Percentiles rank a stretch among this genome's conserved stretches.
phyloP scores from a whole-genome alignment of 768 basidiomycete species.

The Kwoniella dendrophila region DNA sequence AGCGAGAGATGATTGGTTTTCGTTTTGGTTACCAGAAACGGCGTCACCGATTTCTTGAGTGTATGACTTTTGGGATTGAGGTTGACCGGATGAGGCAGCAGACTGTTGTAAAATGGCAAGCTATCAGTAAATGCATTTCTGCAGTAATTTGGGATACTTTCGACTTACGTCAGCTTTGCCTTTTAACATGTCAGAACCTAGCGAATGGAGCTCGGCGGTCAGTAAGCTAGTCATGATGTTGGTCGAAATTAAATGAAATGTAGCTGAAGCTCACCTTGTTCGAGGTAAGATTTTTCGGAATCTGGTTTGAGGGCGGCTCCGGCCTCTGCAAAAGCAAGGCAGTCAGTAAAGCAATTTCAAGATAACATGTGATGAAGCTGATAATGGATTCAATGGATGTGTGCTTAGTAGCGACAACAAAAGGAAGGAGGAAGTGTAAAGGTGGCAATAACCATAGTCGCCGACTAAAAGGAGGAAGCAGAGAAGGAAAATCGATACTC shows the following conservation, averaged over 20 bases:
- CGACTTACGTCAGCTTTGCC: conserved; percentile 46
- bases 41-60: conserved; percentile 21
- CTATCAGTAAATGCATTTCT: not conserved
- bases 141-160: not conserved
- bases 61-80: conserved; percentile 47
- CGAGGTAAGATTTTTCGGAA: conserved; percentile 51
- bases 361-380: not conserved
- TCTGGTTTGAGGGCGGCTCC: conserved; percentile 53
- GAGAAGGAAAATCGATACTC: conserved; percentile 21
- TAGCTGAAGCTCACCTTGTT: no score
- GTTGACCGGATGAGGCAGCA: conserved; percentile 49
- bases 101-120: conserved; percentile 21
- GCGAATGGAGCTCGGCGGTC: no score
- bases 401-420: not conserved
- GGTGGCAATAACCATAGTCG: not conserved
- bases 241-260: no score
- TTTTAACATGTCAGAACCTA: conserved; percentile 38
- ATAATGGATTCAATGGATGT: not conserved
- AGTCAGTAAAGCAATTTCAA: conserved; percentile 8
- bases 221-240: no score
- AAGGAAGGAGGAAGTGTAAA: not conserved
- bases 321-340: conserved; percentile 37
- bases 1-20: conserved; percentile 44
- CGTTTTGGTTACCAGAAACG: conserved; percentile 49
- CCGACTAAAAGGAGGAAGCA: not conserved